Percentiles rank a stretch among this genome's conserved stretches.
Conservation (phyloP, 1,139 yeast genomes). For the Blastobotrys capitulatus region DNA sequence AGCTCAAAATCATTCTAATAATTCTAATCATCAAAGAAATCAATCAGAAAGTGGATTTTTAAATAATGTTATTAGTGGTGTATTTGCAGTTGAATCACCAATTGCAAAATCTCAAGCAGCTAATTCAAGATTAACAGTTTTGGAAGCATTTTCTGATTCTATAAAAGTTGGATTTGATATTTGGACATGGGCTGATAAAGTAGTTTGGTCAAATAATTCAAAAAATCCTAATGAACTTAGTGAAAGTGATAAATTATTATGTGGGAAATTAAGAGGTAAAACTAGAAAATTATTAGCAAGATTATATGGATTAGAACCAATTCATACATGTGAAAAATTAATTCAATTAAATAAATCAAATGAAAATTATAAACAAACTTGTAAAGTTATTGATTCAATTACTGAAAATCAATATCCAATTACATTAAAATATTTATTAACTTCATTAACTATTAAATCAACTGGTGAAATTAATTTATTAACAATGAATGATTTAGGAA, state of each 20-base stretch:
- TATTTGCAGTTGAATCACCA: constrained; percentile 74
- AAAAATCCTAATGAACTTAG: background rate
- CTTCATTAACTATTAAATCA: constrained; percentile 44
- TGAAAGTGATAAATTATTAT: constrained; percentile 52
- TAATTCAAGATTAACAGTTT: constrained; percentile 45
- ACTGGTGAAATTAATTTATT: constrained; percentile 39
- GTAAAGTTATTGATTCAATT: constrained; percentile 63
- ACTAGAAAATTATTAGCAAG: constrained; percentile 64
- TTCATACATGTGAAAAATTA: constrained; percentile 66
- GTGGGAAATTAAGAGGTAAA: constrained; percentile 65
- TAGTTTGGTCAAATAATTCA: constrained; percentile 15
- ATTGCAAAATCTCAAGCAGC: constrained; percentile 49
- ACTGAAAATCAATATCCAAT: constrained; percentile 81
- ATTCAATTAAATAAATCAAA: constrained; percentile 35
- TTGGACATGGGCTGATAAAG: constrained; percentile 72
- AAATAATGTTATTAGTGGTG: constrained; percentile 79
- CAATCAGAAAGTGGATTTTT: constrained; percentile 39
- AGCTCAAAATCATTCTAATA: too few species aligned
- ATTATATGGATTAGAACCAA: constrained; percentile 64
- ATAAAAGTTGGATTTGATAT: constrained; percentile 50
- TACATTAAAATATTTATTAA: constrained; percentile 63
- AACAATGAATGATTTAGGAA: constrained; percentile 33
- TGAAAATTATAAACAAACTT: constrained; percentile 23
- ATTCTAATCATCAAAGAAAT: background rate
- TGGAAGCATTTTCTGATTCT: constrained; percentile 61